phyloP scores from a whole-genome alignment of 805 yeast genomes.

The Candida quercuum region DNA sequence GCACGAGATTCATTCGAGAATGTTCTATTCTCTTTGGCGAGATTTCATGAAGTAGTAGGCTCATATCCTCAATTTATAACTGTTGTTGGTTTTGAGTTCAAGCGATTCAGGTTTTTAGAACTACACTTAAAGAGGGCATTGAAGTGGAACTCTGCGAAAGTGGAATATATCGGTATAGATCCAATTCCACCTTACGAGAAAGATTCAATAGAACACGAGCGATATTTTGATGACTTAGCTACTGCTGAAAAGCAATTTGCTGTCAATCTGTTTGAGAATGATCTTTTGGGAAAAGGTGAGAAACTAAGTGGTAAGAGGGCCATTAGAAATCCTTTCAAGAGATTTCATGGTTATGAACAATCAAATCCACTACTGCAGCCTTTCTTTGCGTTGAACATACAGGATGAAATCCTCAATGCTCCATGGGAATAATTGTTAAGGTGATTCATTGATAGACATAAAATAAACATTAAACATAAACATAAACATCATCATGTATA shows the following conservation, averaged over 20 bases:
- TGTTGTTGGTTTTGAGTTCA: slow-evolving; percentile 73
- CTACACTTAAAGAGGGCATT: slow-evolving; percentile 48
- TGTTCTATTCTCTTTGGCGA: slow-evolving; percentile 52
- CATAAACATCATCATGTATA: too few species aligned
- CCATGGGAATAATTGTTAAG: too few species aligned
- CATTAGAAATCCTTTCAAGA: slow-evolving; percentile 52
- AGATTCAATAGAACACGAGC: slow-evolving; percentile 17
- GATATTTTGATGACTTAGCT: slow-evolving; percentile 43
- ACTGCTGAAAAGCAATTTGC: slow-evolving; percentile 50
- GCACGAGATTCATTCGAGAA: slow-evolving; percentile 82
- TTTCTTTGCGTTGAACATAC: slow-evolving; percentile 8
- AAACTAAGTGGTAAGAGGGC: slow-evolving; percentile 43
- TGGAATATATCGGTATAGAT: slow-evolving; percentile 50
- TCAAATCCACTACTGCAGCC: slow-evolving; percentile 10
- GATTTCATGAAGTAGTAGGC: slow-evolving; percentile 42
- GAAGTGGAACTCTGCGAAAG: slow-evolving; percentile 30
- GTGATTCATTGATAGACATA: too few species aligned
- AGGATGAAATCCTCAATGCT: not conserved
- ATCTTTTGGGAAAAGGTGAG: slow-evolving; percentile 51
- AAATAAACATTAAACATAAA: too few species aligned
- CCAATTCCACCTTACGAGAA: slow-evolving; percentile 41
- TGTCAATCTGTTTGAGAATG: slow-evolving; percentile 42
- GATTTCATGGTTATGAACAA: slow-evolving; percentile 32
- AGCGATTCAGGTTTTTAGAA: slow-evolving; percentile 50
- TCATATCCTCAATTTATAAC: slow-evolving; percentile 47